Base-by-base conservation (phyloP, 345 rosid genomes). In the Populus pruinosa region DNA sequence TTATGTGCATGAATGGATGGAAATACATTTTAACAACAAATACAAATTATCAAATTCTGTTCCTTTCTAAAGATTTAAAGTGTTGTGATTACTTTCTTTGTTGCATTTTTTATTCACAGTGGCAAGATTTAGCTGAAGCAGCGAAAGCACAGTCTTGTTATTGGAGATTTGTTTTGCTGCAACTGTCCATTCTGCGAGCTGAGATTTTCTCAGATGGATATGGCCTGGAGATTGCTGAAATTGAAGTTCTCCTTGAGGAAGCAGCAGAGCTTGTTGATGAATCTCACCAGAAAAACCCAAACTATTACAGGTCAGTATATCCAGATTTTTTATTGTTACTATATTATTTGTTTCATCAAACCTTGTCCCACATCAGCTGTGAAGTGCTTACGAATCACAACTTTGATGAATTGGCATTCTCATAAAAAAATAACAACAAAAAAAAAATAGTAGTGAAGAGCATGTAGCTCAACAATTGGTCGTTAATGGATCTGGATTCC, bases 251-350 rank as follows among this genome's bases (percentile, higher is more conserved):
- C 73, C 71, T 96, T 21, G 96, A 96, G 87, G 99, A 96, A 88
- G 99, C 98, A 70, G 99, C 99, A 3, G 97, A 93, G 85, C 90
- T 96, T 87, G 96, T 96, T 76, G 96, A 92, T 55, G 96, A 87
- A 71, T 85, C 92, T 77, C 91, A 83, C 81, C 90, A 86, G 68
- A 87, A 88, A 83, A 89, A 92, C 75, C 90, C 94, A 66, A 93
- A 90, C 81, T 96, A 96, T 81, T 92, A 89, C 87, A 89, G 99
- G 99, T 92, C 56, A 75, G 84, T 55, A 70, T 43, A 53, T 44
- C 53, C 21, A 5, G 9, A 53, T 2, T 25, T 38, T 36, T 50
- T 35, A 6, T 53, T 76, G 56, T 78, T 16, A 47, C 6, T 47
- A 29, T 17, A 14, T 16, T 35, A 2, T 29, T 41, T 41, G 43